Evolutionary conservation across 208 protist species (phyloP).

Genomic region (Crithidia sp.): DNA sequence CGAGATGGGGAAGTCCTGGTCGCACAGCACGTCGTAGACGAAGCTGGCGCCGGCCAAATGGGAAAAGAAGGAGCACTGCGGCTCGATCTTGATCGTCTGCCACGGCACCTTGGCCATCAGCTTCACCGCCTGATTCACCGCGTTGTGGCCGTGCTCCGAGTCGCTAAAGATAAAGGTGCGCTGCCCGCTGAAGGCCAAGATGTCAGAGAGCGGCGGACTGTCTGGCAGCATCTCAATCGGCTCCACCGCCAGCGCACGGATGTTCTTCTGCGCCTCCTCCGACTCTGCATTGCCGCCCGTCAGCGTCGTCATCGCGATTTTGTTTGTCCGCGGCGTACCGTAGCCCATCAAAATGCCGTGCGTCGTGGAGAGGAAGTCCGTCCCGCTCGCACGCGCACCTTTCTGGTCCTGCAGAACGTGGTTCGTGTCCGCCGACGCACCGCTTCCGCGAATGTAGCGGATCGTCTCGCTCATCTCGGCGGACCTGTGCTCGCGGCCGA

Average conservation of each 20-base stretch:
- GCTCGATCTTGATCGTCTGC: slow-evolving; percentile 80
- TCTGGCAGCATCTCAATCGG: slow-evolving; percentile 77
- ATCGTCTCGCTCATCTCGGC: slow-evolving; percentile 87
- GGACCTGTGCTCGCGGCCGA: slow-evolving; percentile 76
- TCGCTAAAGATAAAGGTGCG: slow-evolving; percentile 77
- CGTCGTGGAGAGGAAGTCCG: slow-evolving; percentile 80
- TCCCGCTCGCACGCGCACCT: slow-evolving; percentile 60
- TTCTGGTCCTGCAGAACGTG: slow-evolving; percentile 83
- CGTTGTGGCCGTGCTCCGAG: slow-evolving; percentile 57
- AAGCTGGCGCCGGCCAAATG: slow-evolving; percentile 74
- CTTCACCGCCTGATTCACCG: slow-evolving; percentile 47
- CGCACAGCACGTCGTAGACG: slow-evolving; percentile 89
- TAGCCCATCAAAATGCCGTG: slow-evolving; percentile 84
- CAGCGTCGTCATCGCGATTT: slow-evolving; percentile 62
- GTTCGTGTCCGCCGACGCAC: slow-evolving; percentile 70
- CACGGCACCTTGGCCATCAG: slow-evolving; percentile 62
- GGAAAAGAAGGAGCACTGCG: slow-evolving; percentile 73
- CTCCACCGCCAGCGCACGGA: slow-evolving; percentile 58
- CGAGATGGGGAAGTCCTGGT: slow-evolving; percentile 84
- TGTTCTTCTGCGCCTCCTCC: slow-evolving; percentile 43
- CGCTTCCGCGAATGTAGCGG: slow-evolving; percentile 85
- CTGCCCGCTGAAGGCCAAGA: slow-evolving; percentile 75
- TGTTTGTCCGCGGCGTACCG: slow-evolving; percentile 76
- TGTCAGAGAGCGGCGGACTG: slow-evolving; percentile 77
- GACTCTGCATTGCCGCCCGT: slow-evolving; percentile 40